Conservation (phyloP, 2,329 filamentous ascomycete genomes). For the Fusarium buxicola region DNA sequence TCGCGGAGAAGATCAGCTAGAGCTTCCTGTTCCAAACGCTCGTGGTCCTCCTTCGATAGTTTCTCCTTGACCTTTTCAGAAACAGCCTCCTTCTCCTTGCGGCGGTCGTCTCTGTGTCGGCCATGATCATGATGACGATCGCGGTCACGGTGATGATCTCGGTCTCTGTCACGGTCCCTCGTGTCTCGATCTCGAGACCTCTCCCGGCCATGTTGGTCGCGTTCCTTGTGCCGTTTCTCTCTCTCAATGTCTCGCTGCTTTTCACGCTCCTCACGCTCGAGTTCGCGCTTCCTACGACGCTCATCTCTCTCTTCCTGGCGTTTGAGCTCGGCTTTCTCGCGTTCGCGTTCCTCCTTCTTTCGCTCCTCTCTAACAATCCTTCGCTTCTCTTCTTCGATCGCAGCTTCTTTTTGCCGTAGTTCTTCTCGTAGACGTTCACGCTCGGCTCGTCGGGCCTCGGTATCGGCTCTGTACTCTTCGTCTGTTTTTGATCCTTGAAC, state of each 20-base stretch:
- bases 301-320: conserved; percentile 64
- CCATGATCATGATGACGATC: conserved; percentile 46
- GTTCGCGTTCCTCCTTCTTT: conserved; percentile 61
- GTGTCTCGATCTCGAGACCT: conserved; percentile 49
- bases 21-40: conserved; percentile 68
- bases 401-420: conserved; percentile 67
- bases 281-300: conserved; percentile 62
- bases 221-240: conserved; percentile 55
- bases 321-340: conserved; percentile 62
- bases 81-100: conserved; percentile 52
- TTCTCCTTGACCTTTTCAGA: conserved; percentile 63
- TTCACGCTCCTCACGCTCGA: conserved; percentile 67
- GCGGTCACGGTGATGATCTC: conserved; percentile 47
- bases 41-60: conserved; percentile 68
- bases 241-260: conserved; percentile 55
- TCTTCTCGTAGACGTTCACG: conserved; percentile 72
- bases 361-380: conserved; percentile 69
- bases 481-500: conserved; percentile 77
- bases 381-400: conserved; percentile 71
- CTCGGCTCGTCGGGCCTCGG: conserved; percentile 67
- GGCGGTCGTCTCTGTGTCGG: conserved; percentile 49
- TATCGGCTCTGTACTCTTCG: conserved; percentile 77
- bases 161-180: conserved; percentile 46
- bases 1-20: conserved; percentile 69
- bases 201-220: conserved; percentile 53